These are phyloP conservation scores for Ceratobasidium sp. DNA, from an alignment of 1,284 basidiomycete genomes.

Conservation along the genomic window DNA sequence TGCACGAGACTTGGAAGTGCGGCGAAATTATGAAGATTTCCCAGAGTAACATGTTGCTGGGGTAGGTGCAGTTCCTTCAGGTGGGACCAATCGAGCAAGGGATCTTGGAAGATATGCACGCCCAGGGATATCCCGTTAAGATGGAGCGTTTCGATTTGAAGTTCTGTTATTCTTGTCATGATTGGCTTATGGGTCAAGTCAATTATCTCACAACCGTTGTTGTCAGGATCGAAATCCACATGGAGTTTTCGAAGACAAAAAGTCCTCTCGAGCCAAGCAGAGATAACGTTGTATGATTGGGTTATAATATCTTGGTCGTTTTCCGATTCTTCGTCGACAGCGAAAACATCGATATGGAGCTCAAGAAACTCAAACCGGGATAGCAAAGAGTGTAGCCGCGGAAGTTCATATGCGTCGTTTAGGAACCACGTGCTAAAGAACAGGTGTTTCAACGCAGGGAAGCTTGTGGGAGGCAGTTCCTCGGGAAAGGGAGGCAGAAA, in stretches of 20 bases:
- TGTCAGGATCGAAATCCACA: background rate
- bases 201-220: background rate
- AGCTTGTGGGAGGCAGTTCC: background rate
- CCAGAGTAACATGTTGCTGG: background rate
- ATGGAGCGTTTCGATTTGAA: background rate
- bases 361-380: background rate
- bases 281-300: background rate
- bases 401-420: background rate
- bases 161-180: background rate
- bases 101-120: background rate
- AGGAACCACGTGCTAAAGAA: background rate
- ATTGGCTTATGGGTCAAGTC: background rate
- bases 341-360: background rate
- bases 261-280: background rate
- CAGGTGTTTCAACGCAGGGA: conserved; percentile 11
- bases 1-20: background rate
- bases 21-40: background rate
- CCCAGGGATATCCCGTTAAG: background rate
- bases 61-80: conserved; percentile 11
- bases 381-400: background rate
- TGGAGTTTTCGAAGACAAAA: background rate
- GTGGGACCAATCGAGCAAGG: background rate
- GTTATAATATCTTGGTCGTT: background rate
- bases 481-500: background rate
- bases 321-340: background rate